Evolutionary conservation across 1,284 basidiomycete genomes (phyloP).

Genomic region (Malassezia japonica): DNA sequence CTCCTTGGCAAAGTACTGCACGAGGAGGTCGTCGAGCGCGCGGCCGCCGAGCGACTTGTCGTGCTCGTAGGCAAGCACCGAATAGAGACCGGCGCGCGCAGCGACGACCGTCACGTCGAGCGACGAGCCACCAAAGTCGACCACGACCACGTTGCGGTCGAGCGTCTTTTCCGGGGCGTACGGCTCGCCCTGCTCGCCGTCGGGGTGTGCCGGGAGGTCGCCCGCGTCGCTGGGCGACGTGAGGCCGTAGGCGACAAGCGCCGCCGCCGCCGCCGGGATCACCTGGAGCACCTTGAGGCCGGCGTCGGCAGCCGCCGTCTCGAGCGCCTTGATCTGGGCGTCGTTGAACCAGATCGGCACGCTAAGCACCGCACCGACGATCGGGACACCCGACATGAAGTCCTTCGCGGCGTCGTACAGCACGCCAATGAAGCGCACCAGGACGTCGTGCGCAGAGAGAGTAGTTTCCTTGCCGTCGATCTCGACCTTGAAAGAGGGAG

Average conservation of each 20-base stretch:
- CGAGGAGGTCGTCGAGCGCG: conserved; percentile 68
- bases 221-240: conserved; percentile 52
- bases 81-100: conserved; percentile 54
- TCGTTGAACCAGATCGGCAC: conserved; percentile 68
- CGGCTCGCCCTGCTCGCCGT: conserved; percentile 46
- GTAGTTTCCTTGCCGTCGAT: conserved; percentile 60
- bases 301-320: conserved; percentile 61
- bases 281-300: conserved; percentile 72
- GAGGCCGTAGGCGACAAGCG: conserved; percentile 55
- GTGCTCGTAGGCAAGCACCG: conserved; percentile 52
- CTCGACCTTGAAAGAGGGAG: conserved; percentile 62
- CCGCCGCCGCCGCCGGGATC: conserved; percentile 70
- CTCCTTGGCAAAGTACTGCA: conserved; percentile 88
- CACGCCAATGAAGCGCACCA: conserved; percentile 73
- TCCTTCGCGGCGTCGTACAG: conserved; percentile 80
- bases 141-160: conserved; percentile 55
- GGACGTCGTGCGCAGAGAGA: conserved; percentile 73
- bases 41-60: conserved; percentile 56
- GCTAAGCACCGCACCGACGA: conserved; percentile 73
- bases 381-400: conserved; percentile 70
- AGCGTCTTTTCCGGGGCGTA: conserved; percentile 51
- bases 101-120: conserved; percentile 53
- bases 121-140: conserved; percentile 57
- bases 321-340: conserved; percentile 62
- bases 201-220: conserved; percentile 38